Evolutionary conservation across 768 basidiomycete species (phyloP).

Genomic region (Udeniomyces megalosporus): DNA sequence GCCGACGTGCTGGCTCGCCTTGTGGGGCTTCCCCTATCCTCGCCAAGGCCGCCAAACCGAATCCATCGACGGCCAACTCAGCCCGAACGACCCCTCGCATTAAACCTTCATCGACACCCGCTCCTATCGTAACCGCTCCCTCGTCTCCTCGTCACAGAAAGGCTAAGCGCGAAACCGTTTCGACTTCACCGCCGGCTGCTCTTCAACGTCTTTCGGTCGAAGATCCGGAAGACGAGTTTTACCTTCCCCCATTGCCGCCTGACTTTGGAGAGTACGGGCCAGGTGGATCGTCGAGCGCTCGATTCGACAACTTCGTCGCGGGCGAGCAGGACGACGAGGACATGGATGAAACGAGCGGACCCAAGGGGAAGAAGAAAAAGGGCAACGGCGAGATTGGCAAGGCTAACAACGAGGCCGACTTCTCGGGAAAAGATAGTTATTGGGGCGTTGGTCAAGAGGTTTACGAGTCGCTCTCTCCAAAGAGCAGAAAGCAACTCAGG

Average conservation of each 20-base stretch:
- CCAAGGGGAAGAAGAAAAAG: neutral
- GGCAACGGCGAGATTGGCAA: no score
- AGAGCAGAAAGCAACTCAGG: slow-evolving; percentile 9
- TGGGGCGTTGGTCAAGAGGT: slow-evolving; percentile 9
- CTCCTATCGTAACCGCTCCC: no score
- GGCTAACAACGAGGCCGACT: neutral
- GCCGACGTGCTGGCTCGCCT: no score
- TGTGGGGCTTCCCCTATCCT: no score
- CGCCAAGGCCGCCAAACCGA: no score
- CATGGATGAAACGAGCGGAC: neutral
- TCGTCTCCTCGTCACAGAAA: no score
- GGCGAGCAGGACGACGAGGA: no score
- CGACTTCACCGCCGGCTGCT: no score
- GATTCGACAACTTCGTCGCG: neutral
- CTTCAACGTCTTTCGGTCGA: neutral
- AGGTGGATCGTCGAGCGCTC: neutral
- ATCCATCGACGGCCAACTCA: no score
- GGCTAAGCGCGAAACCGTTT: no score
- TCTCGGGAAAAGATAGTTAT: slow-evolving; percentile 1
- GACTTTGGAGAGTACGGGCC: slow-evolving; percentile 1
- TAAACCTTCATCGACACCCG: no score
- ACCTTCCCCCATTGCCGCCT: neutral
- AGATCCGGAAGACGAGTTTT: neutral
- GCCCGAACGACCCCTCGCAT: no score
- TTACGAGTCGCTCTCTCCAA: neutral